These are phyloP conservation scores for Zostera marina DNA, from an alignment of 116 monocot species.

Conservation along the genomic window DNA sequence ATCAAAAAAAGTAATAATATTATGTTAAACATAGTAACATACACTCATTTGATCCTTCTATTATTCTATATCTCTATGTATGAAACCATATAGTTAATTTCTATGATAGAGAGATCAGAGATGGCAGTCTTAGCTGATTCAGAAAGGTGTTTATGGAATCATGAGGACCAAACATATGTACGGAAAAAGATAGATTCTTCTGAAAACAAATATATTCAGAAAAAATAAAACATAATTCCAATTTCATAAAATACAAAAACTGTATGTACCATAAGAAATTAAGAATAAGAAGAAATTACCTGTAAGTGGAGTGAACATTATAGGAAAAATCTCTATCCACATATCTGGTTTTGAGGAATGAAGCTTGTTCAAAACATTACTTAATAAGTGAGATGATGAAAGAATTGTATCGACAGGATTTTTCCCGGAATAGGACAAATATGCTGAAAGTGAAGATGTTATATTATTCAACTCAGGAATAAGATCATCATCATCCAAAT, in stretches of 20 bases:
- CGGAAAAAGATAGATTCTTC: no score
- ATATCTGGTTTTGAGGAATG: slow-evolving; percentile 26
- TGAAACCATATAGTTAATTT: no score
- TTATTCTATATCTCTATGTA: no score
- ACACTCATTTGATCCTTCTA: no score
- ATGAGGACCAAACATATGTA: no score
- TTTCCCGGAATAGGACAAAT: slow-evolving; percentile 32
- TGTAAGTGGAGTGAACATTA: slow-evolving; percentile 40
- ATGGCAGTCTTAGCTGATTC: no score
- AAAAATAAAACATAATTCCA: background rate
- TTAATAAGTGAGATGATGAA: slow-evolving; percentile 37
- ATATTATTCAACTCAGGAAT: slow-evolving; percentile 29
- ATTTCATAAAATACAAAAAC: background rate
- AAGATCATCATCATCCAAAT: slow-evolving; percentile 25
- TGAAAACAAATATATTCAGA: background rate
- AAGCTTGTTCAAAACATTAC: slow-evolving; percentile 29
- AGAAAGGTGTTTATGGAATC: no score
- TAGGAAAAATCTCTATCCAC: slow-evolving; percentile 37
- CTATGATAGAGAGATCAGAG: no score
- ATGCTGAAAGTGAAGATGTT: slow-evolving; percentile 28
- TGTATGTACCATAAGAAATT: background rate
- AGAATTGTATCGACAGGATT: slow-evolving; percentile 47
- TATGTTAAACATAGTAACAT: no score
- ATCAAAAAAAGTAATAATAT: no score
- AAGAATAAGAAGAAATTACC: slow-evolving; percentile 27